Conservation (phyloP, 1,284 basidiomycete genomes). For the Rhizopogon parksii region DNA sequence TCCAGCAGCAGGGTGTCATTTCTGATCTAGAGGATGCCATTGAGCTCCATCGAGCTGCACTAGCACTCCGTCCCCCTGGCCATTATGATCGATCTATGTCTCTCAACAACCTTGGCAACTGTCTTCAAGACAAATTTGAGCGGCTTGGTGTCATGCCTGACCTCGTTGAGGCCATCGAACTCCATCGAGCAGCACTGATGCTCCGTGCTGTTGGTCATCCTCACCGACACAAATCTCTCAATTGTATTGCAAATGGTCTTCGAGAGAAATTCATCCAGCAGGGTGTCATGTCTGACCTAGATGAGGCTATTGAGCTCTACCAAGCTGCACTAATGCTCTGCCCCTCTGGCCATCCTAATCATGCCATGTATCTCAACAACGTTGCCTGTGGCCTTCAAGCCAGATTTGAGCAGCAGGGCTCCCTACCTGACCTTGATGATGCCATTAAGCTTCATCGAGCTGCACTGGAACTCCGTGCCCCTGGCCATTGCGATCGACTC, state of each 20-base stretch:
- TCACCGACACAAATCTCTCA: neutral
- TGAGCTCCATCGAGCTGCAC: neutral
- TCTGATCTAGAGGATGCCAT: slow-evolving; percentile 5
- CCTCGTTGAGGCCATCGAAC: slow-evolving; percentile 1
- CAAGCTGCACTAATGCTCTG: too few relatives aligned
- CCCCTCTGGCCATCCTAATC: too few relatives aligned
- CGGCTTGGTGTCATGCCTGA: neutral
- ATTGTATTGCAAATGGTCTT: neutral
- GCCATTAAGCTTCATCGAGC: slow-evolving; percentile 4
- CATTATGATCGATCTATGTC: neutral
- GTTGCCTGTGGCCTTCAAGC: slow-evolving; percentile 12
- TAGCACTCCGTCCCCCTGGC: slow-evolving; percentile 1
- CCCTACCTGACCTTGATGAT: slow-evolving; percentile 11
- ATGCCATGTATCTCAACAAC: neutral
- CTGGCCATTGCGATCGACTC: too few relatives aligned
- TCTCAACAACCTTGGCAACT: slow-evolving; percentile 3
- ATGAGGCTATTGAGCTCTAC: neutral
- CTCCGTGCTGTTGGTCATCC: slow-evolving; percentile 1
- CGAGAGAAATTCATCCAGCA: neutral
- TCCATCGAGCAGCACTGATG: neutral
- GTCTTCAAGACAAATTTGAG: neutral
- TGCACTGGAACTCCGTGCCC: neutral
- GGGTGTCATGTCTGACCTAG: neutral
- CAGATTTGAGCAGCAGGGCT: slow-evolving; percentile 12
- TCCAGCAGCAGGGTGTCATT: neutral